phyloP scores from a whole-genome alignment of 1,139 yeast genomes.

The Yamadazyma aaseri region DNA sequence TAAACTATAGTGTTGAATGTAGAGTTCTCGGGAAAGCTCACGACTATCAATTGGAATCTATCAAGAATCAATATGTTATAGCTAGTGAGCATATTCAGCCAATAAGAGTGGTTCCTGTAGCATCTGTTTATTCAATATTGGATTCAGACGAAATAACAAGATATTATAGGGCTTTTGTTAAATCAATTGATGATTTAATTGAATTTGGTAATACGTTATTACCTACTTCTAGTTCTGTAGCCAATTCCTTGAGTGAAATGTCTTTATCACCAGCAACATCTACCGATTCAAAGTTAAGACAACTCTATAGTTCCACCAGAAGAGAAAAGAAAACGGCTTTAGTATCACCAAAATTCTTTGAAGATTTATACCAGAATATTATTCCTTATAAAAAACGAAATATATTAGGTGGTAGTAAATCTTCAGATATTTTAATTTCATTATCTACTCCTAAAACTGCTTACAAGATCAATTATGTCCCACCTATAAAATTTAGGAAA shows the following conservation, averaged over 20 bases:
- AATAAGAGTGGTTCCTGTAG: constrained; percentile 37
- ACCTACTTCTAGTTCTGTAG: constrained; percentile 9
- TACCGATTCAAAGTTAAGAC: constrained; percentile 28
- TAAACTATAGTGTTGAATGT: constrained; percentile 40
- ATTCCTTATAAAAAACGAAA: constrained; percentile 36
- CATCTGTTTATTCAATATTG: constrained; percentile 20
- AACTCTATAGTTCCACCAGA: constrained; percentile 26
- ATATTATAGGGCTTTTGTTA: constrained; percentile 39
- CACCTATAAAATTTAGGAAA: constrained; percentile 31
- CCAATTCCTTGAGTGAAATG: constrained; percentile 9
- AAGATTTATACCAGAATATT: constrained; percentile 32
- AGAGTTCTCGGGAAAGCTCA: constrained; percentile 44
- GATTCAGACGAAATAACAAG: constrained; percentile 23
- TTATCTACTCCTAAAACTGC: constrained; percentile 36
- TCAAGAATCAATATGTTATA: constrained; percentile 36
- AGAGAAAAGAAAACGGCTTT: constrained; percentile 14
- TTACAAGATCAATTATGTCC: constrained; percentile 30
- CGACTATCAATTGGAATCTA: constrained; percentile 25
- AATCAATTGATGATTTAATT: constrained; percentile 30
- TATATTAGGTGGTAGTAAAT: constrained; percentile 30
- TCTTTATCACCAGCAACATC: constrained; percentile 17
- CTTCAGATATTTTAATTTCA: constrained; percentile 29
- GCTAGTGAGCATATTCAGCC: constrained; percentile 36
- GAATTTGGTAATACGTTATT: constrained; percentile 27
- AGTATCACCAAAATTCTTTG: constrained; percentile 12